Evolutionary conservation across 148 eudicot genomes (phyloP), one percentile per base, ranked within the genome.

Genomic region (Cornus florida): DNA sequence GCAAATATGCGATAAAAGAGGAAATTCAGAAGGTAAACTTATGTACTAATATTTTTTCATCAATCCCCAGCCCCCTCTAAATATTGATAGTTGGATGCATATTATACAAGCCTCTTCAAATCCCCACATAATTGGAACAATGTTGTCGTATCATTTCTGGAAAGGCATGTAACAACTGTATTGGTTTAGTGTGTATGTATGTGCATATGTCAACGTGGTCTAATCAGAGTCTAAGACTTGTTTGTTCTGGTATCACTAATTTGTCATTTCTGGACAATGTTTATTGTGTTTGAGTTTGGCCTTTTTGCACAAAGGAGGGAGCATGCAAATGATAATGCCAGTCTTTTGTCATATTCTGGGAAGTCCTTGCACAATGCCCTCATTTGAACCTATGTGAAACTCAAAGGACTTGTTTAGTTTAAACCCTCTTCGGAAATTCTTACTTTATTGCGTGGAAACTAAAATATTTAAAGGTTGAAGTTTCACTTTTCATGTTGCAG

Each of bases 1-100:
- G 28, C 28, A 28, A 28, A 28, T 28, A 28, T 28, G 28, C 28
- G 28, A 28, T 28, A 28, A 28, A 28, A 28, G 28, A 28, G 28
- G 28, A 28, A 28, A 28, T 28, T 28, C 28, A 28, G 28, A 28
- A 28, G 91, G 95, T 41, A 95, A 93, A 77, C 75, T 28, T 33
- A n/a, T 16, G 19, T 17, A 17, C 11, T 56, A 10, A 56, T 56
- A n/a, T 56, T 28, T 28, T 28, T 28, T 28, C 28, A 28, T 56
- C 14, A 56, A 28, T 28, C 60, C 60, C 12, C 19, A 28, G 28
- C 28, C 60, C 19, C 19, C 14, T 14, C 14, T 14, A 8, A 8
- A 56, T 10, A 8, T 10, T 14, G 9, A 14, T 56, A 56, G 60
- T 56, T 56, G 4, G 12, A 14, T 28, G 28, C 28, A 28, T 28